Base-by-base conservation (phyloP, 768 basidiomycete species). In the Agrocybe pediades region DNA sequence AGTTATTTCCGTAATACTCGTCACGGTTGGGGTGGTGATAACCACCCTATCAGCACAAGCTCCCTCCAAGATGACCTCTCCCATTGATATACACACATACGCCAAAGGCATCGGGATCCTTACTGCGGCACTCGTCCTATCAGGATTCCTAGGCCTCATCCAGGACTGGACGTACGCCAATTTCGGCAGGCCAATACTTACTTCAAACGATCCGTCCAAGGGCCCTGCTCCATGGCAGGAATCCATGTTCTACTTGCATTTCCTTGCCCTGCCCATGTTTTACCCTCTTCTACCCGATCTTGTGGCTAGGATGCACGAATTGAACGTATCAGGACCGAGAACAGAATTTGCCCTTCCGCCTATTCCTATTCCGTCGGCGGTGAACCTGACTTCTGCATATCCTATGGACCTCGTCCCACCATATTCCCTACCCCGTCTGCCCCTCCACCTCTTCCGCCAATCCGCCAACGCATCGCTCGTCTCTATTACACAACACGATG, bases 231-330 rank as follows among this genome's bases (percentile, higher is more conserved):
- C 82, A 41, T 97, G 95, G 95, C 84, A 88, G 63, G 95, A 97
- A 71, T 87, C 84, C 46, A 85, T 98, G 82, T 98, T 96, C 73
- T 98, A 94, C 73, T 78, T 91, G 19, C 92, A 94, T 69, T 83
- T 87, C 62, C 81, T 93, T 49, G 82, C 86, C 11, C 76, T 94
- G 11, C 92, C 90, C 6, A 78, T 92, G 76, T 93, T 94, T 72
- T 55, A 79, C 54, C 82, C 83, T 51, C 73, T 90, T 33, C 72
- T 83, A 0, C 61, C 73, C 17, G 82, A 81, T 62, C 74, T 93
- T 52, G 40, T 62, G 7, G 51, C 64, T 0, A 87, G 88, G 59
- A 65, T 83, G 21, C 53, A 62, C 2, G 57, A 68, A 0, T 65
- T 87, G 24, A 76, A 76, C 58, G 60, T 73, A 45, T 60, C 67